Base-by-base conservation (phyloP, 164 flowering plant species). In the Piper betle region DNA sequence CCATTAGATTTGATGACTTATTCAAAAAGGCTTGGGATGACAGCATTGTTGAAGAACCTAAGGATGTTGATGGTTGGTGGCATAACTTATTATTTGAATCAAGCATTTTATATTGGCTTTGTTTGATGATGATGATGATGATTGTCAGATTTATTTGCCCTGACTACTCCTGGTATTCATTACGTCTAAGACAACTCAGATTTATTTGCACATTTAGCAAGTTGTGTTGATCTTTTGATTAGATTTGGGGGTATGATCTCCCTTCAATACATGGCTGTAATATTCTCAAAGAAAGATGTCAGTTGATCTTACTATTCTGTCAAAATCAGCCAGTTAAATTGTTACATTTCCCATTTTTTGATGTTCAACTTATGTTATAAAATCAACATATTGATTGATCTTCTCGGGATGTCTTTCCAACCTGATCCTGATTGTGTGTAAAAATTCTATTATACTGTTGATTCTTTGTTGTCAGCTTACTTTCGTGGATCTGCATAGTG, bases 11-110 rank as follows among this genome's bases (percentile, higher is more conserved):
- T 79, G 97, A 88, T 77, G 97, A 86, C 70, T 78, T 94, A 68
- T 88, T 94, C 69, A 88, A 82, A 74, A 88, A 80, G 75, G 96
- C 95, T 63, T 91, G 92, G 99, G 95, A 88, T 66, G 89, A 84
- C 59, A 93, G 82, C 69, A 67, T 70, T 55, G 62, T 55, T 58
- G 77, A 73, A 64, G 84, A 74, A 59, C 60, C 59, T 54, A 75
- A 65, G 50, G 11, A 2, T 65, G 73, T 38, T 64, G 82, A 82
- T 62, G 89, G 97, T 89, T 62, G 58, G 67, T 64, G 57, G 58
- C 2, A 46, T 25, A 15, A 38, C 37, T 37, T 57, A 12, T 57
- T 37, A 40, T 37, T 43, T 48, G 25, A 46, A 17, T 46, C n/a
- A 4, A 54, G 57, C 57, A 54, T 16, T 18, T 18, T 3, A 18